Evolutionary conservation across 2,329 filamentous ascomycete genomes (phyloP), one percentile per base, ranked within the genome.

Genomic region (Hymenoscyphus linearis): DNA sequence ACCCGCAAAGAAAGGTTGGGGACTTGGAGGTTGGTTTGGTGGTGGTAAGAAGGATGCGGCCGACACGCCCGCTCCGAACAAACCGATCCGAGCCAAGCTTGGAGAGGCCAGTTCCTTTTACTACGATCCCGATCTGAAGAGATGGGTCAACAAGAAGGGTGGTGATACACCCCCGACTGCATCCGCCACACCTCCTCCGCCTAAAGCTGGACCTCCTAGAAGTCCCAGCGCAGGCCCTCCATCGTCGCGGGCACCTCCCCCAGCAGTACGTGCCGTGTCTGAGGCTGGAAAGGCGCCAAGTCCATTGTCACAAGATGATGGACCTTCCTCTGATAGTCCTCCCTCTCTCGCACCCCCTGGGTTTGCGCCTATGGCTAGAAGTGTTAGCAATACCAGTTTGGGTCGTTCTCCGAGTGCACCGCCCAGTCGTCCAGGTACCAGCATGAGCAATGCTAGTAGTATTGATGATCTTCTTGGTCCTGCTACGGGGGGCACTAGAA

Each of bases 61-160:
- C 16, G 68, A 69, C 27, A 62, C 62, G 16, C 37, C 75, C 27
- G 68, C 76, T 7, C 74, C 79, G 4, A 81, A 80, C 71, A 88
- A 88, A 31, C 85, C 93, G n/a, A 90, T 97, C 74, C 86, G 85
- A 68, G 95, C 96, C 64, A 99, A 99, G 71, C 83, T 99, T 9
- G 96, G 93, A 64, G 96, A 99, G 75, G 86, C 95, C 71, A 96
- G 86, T 74, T 91, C 87, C 53, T 97, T 99, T 75, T 88, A 93
- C 67, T 99, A 95, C 71, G 95, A 99, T 72, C 89, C 92, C 2
- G 90, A 97, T n/a, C 83, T 96, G 58, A 96, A 96, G 79, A 92
- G 95, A 73, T 99, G 96, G 96, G 82, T 99, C 73, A 98, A 99
- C 79, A 97, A 97, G 80, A 97, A 96, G 73, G 78, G 78, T 14